Conservation (phyloP, 2,329 filamentous ascomycete genomes). For the Neonectria hederae region DNA sequence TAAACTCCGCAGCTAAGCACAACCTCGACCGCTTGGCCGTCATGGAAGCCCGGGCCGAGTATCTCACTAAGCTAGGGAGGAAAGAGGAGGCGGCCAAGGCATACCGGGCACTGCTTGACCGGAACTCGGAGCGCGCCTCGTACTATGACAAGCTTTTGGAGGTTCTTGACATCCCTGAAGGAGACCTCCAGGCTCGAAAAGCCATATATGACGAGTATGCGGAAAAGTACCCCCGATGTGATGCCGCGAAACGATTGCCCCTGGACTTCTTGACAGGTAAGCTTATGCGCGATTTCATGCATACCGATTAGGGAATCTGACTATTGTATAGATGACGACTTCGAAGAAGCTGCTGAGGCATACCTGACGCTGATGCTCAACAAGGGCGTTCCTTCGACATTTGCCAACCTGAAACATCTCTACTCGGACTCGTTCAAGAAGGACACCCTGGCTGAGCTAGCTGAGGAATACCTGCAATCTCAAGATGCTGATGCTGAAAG, state of each 20-base stretch:
- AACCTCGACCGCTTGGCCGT: conserved; percentile 86
- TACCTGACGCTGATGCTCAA: conserved; percentile 88
- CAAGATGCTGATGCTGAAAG: conserved; percentile 59
- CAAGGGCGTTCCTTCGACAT: conserved; percentile 94
- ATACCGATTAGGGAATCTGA: conserved; percentile 29
- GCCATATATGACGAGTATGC: conserved; percentile 81
- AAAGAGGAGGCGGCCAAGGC: conserved; percentile 84
- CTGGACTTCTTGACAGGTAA: conserved; percentile 85
- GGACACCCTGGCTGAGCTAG: conserved; percentile 77
- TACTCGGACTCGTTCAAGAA: conserved; percentile 84
- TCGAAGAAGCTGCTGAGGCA: conserved; percentile 77
- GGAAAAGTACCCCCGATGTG: conserved; percentile 81
- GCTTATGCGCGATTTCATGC: conserved; percentile 25
- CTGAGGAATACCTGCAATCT: conserved; percentile 78
- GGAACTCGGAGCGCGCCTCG: conserved; percentile 85
- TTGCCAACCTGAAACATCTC: conserved; percentile 94
- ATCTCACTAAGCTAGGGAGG: conserved; percentile 79
- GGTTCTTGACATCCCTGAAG: conserved; percentile 68
- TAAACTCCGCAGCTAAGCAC: conserved; percentile 79
- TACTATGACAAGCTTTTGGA: conserved; percentile 86
- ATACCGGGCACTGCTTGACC: conserved; percentile 81
- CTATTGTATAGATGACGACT: conserved; percentile 72
- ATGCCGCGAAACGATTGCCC: conserved; percentile 86
- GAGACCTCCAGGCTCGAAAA: conserved; percentile 72
- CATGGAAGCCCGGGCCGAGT: conserved; percentile 86